Evolutionary conservation across 106 monocot genomes (phyloP), one percentile per base, ranked within the genome.

Genomic region (Phalaenopsis equestris): DNA sequence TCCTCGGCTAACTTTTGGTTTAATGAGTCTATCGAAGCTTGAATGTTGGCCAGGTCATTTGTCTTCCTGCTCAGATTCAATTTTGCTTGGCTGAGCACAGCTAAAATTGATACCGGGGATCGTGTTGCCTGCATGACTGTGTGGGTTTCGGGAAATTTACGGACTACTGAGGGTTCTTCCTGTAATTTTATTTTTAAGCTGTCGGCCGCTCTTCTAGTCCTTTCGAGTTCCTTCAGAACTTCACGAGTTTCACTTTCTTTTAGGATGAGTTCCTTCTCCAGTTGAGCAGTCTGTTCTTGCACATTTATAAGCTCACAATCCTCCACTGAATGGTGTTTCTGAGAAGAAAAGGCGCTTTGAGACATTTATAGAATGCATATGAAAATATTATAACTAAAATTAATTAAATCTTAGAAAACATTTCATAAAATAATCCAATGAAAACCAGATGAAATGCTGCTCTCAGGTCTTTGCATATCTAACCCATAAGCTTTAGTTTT

Each of bases 181-280:
- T 85, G 82, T 55, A 96, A 72, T 75, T 82, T 89, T 78, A 75
- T 19, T 82, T 92, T 96, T 65, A 96, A 82, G 9, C 42, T 76
- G 72, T 92, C 86, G 19, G 94, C 73, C 36, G 83, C 77, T 78
- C 72, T 87, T 81, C 91, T 96, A 16, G 96, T 91, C 78, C 79
- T 81, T 73, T 96, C 94, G 3, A 96, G 81, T 56, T 96, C 94
- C 82, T 92, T 90, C 21, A 96, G 45, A 48, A 96, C 85, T 43
- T 85, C 88, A 41, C 91, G 87, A 47, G 96, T 92, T 73, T 93
- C 96, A 76, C 78, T 88, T 81, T 93, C 90, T 84, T 96, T 96
- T 46, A 84, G 57, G n/a, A 90, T 86, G 43, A 96, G 91, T 55
- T 96, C 96, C 84, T 90, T 90, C 81, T 94, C 86, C 42, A 96